phyloP scores from a whole-genome alignment of 768 basidiomycete species.

The Hebeloma cylindrosporum region DNA sequence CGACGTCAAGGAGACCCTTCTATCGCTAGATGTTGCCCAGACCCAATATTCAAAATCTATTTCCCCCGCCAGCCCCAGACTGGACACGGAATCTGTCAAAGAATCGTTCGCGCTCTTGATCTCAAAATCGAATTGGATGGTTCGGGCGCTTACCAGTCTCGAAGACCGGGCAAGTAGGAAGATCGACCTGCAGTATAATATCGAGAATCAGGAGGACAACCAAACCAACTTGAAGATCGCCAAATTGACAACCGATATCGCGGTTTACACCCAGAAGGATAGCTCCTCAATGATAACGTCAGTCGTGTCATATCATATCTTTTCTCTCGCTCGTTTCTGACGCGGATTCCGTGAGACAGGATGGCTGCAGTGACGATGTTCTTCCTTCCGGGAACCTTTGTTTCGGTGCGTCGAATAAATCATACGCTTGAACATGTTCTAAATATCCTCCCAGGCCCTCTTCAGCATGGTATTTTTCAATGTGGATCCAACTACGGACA shows the following conservation, averaged over 20 bases:
- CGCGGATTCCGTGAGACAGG: neutral
- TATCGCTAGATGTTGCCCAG: neutral
- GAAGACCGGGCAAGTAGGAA: slow-evolving; percentile 2
- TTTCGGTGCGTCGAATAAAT: slow-evolving; percentile 4
- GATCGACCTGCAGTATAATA: slow-evolving; percentile 6
- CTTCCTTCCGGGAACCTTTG: slow-evolving; percentile 14
- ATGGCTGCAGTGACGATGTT: slow-evolving; percentile 16
- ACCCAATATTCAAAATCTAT: neutral
- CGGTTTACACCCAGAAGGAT: slow-evolving; percentile 8
- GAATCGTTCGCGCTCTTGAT: slow-evolving; percentile 8
- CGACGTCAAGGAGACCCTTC: neutral
- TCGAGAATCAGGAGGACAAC: slow-evolving; percentile 11
- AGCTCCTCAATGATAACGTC: slow-evolving; percentile 15
- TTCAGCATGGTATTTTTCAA: slow-evolving; percentile 14
- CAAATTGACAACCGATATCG: slow-evolving; percentile 9
- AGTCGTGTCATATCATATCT: neutral
- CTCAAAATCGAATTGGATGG: slow-evolving; percentile 4
- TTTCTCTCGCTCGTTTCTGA: neutral
- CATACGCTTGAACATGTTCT: neutral
- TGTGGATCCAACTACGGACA: neutral
- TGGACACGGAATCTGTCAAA: neutral
- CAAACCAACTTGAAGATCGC: slow-evolving; percentile 10
- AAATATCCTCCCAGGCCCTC: slow-evolving; percentile 3
- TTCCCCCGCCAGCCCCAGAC: neutral
- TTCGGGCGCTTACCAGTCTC: slow-evolving; percentile 1